Percentiles rank a stretch among this genome's conserved stretches.
Conservation (phyloP, 768 basidiomycete species). For the Pleurotus citrinopileatus region DNA sequence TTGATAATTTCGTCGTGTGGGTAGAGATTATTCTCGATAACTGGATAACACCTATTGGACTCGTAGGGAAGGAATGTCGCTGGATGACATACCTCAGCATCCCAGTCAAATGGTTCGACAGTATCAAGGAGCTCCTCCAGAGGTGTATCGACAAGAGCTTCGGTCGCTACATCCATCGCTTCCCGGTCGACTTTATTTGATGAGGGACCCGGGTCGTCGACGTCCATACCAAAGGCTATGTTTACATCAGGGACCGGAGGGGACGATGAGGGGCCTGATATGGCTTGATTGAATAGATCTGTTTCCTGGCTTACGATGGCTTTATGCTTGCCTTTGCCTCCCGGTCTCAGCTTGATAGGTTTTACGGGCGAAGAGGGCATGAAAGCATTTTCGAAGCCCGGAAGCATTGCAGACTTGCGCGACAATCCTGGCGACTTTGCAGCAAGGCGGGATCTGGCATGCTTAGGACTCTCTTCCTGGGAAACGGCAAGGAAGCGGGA, state of each 20-base stretch:
- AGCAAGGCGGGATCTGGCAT: conserved; percentile 3
- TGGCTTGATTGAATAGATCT: neutral
- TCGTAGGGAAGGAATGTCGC: neutral
- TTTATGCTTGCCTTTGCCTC: conserved; percentile 11
- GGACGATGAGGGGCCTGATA: conserved; percentile 1
- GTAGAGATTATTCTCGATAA: conserved; percentile 59
- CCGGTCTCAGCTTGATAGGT: conserved; percentile 21
- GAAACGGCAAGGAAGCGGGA: conserved; percentile 28
- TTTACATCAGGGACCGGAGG: conserved; percentile 13
- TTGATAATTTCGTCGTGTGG: conserved; percentile 40
- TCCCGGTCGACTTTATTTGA: conserved; percentile 2
- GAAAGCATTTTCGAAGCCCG: conserved; percentile 59
- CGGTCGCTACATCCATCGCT: conserved; percentile 31
- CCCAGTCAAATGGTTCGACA: conserved; percentile 48
- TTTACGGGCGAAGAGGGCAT: conserved; percentile 32
- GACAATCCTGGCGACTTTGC: conserved; percentile 15
- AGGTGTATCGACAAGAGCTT: conserved; percentile 26
- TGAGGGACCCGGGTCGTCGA: conserved; percentile 3
- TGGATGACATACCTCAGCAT: conserved; percentile 44
- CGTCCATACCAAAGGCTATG: conserved; percentile 19
- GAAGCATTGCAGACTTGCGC: conserved; percentile 32
- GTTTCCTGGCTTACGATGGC: neutral
- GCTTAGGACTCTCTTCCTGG: conserved; percentile 19
- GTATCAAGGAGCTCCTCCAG: conserved; percentile 28
- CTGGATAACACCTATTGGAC: conserved; percentile 28